Base-by-base conservation (phyloP, 225 moss, liverwort and hornwort species). In the Pseudoscleropodium purum region DNA sequence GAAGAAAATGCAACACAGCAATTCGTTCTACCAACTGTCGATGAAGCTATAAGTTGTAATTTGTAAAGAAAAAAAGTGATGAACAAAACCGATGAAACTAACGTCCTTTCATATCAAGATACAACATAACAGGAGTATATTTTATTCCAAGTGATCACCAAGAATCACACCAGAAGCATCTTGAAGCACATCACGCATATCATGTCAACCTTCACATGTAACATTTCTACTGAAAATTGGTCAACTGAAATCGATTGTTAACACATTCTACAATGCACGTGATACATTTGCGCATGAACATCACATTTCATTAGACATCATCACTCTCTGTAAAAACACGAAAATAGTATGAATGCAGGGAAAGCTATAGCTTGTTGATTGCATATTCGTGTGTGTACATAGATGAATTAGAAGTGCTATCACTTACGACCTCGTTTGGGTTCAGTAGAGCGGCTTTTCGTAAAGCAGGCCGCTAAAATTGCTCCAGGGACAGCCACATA, bases 381-480 rank as follows among this genome's bases (percentile, higher is more conserved):
- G 84, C 74, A 16, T 56, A 67, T 56, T 75, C 23, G 33, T 70
- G 56, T 68, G 43, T 36, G 59, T 77, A 81, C 67, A 85, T 69
- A 89, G 17, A 78, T 57, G 27, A 82, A 81, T 79, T 64, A 61
- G 66, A 83, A 67, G 85, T 79, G 49, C 76, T 85, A 87, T 94
- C 41, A 89, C 56, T 89, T 85, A 73, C 83, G 69, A 89, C 89
- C 90, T 91, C 79, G 78, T 87, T 89, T 94, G 57, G 66, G 69
- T 62, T 90, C 57, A 20, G 79, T 77, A 49, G 87, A 89, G 62
- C 83, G 65, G 14, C 85, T 92, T 52, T 89, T 94, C 2, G 85
- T 83, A 39, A 92, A 91, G 39, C 89, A 94, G 3, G 91, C 90
- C 0, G 2, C 68, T 69, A 94, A 67, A 65, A 94, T 92, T 85